Evolutionary conservation across 2,329 filamentous ascomycete genomes (phyloP).

Genomic region (Basipetospora sp.): DNA sequence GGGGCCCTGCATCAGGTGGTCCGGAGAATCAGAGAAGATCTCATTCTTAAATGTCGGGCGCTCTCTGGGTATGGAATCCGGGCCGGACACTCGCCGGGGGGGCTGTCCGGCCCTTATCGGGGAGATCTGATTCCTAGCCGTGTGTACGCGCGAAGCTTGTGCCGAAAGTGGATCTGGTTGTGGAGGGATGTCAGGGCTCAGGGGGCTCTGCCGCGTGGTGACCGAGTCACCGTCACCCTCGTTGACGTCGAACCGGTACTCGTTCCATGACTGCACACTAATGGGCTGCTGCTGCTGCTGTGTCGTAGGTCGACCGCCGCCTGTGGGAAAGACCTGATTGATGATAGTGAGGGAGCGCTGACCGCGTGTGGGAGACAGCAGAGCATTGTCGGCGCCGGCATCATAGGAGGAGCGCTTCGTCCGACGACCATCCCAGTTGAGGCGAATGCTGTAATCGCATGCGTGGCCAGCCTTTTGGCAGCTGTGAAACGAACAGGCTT

Average conservation of each 20-base stretch:
- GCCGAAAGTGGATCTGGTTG: too few species aligned
- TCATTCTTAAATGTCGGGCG: too few species aligned
- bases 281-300: neutral
- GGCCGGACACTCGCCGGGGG: too few species aligned
- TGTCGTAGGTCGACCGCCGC: neutral
- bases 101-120: too few species aligned
- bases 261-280: conserved; percentile 1
- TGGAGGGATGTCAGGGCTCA: conserved; percentile 1
- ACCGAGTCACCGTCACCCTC: neutral
- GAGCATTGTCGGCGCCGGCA: conserved; percentile 4
- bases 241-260: neutral
- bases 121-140: too few species aligned
- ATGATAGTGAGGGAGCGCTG: conserved; percentile 21
- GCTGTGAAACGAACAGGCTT: conserved; percentile 14
- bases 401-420: conserved; percentile 10
- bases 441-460: conserved; percentile 67
- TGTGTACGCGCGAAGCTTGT: too few species aligned
- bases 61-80: too few species aligned
- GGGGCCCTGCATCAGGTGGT: too few species aligned
- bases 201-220: neutral
- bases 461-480: conserved; percentile 56
- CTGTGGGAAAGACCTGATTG: conserved; percentile 14
- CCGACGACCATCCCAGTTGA: conserved; percentile 63
- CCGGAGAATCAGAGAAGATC: too few species aligned
- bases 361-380: conserved; percentile 14